Evolutionary conservation across 75 land plant genomes (phyloP), one percentile per base, ranked within the genome.

Genomic region (Larix kaempferi): DNA sequence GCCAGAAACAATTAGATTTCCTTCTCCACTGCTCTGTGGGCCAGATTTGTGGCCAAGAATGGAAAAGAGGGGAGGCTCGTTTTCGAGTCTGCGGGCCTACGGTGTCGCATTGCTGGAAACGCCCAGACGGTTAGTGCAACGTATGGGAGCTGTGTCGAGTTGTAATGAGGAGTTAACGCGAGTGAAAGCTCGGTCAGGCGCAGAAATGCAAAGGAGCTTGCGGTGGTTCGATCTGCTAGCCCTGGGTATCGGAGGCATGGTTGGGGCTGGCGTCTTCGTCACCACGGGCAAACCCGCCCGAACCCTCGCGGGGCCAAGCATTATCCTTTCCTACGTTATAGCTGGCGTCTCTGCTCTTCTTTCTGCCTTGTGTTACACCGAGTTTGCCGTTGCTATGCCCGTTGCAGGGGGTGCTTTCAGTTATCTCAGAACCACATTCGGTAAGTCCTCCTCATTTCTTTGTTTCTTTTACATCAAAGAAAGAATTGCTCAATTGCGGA

Each of bases 401-500:
- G 94, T 90, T 19, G 99, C 99, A 17, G 99, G 99, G 57, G 98
- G 98, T 44, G 96, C 98, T 23, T 95, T 95, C 82, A 89, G 89
- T 82, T 95, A 93, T 84, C 91, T 95, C 57, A 81, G 94, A 59
- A 86, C 90, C 74, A 91, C 98, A 16, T 95, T 95, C 71, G 98
- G 95, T 90, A 74, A 39, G 78, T 57, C 33, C 13, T 29, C 55
- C 59, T 78, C 57, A 55, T 25, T 6, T 49, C 19, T 17, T 60
- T 26, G 0, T 55, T 23, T n/a, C n/a, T n/a, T 52, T 29, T 44
- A 26, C 37, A 67, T 49, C 16, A 2, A 15, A 2, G 56, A 76
- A 49, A 33, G 33, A 29, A 29, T 49, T 22, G 33, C 16, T 33
- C 55, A 35, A 76, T 57, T 35, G 7, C 44, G 17, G 26, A 26